phyloP scores from a whole-genome alignment of 257 asterid genomes.

The Fraxinus americana region DNA sequence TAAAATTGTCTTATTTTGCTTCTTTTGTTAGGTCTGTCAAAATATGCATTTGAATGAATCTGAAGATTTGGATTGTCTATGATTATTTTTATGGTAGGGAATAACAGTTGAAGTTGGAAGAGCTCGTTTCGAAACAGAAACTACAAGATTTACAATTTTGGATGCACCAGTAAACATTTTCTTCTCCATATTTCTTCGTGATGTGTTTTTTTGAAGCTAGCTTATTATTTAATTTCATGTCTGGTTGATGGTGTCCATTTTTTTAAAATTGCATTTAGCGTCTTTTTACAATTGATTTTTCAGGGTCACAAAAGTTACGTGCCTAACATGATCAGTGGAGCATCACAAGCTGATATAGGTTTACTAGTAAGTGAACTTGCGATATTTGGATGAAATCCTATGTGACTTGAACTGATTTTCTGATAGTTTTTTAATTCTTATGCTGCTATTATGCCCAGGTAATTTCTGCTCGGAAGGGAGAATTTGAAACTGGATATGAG shows the following conservation, averaged over 20 bases:
- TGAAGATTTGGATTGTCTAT: slow-evolving; percentile 9
- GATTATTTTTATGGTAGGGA: slow-evolving; percentile 49
- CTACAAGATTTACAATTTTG: slow-evolving; percentile 89
- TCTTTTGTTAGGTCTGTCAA: background rate
- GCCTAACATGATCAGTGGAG: slow-evolving; percentile 98
- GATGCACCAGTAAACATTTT: slow-evolving; percentile 84
- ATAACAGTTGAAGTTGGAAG: slow-evolving; percentile 98
- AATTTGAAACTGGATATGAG: slow-evolving; percentile 97
- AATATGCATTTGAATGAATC: slow-evolving; percentile 13
- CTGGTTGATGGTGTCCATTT: background rate
- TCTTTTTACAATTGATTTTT: slow-evolving; percentile 10
- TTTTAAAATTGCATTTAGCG: background rate
- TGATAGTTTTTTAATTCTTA: background rate
- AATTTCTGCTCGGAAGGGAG: slow-evolving; percentile 94
- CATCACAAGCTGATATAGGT: slow-evolving; percentile 97
- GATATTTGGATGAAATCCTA: background rate
- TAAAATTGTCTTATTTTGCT: slow-evolving; percentile 1
- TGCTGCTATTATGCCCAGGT: slow-evolving; percentile 46
- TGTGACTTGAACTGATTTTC: slow-evolving; percentile 9
- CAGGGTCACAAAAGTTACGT: slow-evolving; percentile 98
- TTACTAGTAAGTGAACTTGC: slow-evolving; percentile 60
- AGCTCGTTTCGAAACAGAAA: slow-evolving; percentile 97
- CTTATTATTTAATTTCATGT: background rate
- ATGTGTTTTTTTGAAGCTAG: background rate
- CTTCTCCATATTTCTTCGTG: slow-evolving; percentile 2